Evolutionary conservation across 441 rosid species (phyloP).

Genomic region (Mallotus japonicus): DNA sequence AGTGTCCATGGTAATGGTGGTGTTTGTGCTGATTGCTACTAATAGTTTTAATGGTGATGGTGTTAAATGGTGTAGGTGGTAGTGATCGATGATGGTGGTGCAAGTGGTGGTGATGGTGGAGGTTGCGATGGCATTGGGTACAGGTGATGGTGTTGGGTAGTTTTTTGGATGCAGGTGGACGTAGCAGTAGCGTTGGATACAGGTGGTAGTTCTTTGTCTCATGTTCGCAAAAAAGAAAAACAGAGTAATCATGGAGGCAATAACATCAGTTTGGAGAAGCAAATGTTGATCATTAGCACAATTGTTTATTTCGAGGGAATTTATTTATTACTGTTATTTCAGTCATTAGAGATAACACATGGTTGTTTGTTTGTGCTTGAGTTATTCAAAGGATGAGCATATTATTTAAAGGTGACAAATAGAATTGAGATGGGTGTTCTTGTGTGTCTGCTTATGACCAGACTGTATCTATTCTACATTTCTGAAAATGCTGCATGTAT

Average conservation of each 20-base stretch:
- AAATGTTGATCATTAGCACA: slow-evolving; percentile 40
- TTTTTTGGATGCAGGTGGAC: too few relatives aligned
- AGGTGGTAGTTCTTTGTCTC: slow-evolving; percentile 28
- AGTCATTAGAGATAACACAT: slow-evolving; percentile 56
- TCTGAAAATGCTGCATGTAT: not conserved
- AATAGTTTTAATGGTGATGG: too few relatives aligned
- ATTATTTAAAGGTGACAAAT: not conserved
- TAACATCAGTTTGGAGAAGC: slow-evolving; percentile 33
- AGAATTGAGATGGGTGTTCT: not conserved
- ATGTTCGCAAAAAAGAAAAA: slow-evolving; percentile 43
- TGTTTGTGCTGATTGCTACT: too few relatives aligned
- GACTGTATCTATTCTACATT: not conserved
- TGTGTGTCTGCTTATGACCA: not conserved
- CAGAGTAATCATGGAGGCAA: slow-evolving; percentile 23
- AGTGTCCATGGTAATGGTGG: too few relatives aligned
- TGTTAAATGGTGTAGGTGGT: too few relatives aligned
- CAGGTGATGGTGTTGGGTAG: too few relatives aligned
- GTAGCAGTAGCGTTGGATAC: too few relatives aligned
- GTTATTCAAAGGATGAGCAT: too few relatives aligned
- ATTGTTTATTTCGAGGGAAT: slow-evolving; percentile 44
- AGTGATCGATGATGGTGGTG: too few relatives aligned
- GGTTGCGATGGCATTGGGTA: too few relatives aligned
- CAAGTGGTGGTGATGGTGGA: too few relatives aligned
- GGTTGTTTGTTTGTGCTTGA: slow-evolving; percentile 68
- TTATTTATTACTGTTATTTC: slow-evolving; percentile 30